These are phyloP conservation scores for Rubroboletus satanas DNA, from an alignment of 768 basidiomycete species.

Conservation along the genomic window DNA sequence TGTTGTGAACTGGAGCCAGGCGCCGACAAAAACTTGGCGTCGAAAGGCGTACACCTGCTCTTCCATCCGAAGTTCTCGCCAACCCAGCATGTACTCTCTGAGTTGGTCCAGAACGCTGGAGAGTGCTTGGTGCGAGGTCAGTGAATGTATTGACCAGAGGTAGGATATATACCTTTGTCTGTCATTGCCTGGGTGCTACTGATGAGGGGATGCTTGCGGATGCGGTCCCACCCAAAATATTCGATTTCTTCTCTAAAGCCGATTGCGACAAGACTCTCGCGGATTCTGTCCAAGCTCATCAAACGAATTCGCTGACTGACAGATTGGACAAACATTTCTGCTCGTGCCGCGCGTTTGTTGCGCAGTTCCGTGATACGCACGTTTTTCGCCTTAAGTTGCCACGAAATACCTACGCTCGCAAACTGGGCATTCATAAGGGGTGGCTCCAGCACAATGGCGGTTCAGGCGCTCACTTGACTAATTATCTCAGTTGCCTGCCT, in stretches of 20 bases:
- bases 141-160: neutral
- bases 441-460: neutral
- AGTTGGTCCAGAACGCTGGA: slow-evolving; percentile 19
- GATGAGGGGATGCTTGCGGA: slow-evolving; percentile 29
- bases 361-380: slow-evolving; percentile 19
- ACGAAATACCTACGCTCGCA: slow-evolving; percentile 22
- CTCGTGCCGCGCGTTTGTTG: slow-evolving; percentile 24
- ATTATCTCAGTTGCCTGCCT: slow-evolving; percentile 6
- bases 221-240: slow-evolving; percentile 31
- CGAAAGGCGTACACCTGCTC: slow-evolving; percentile 27
- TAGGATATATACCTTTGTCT: slow-evolving; percentile 14
- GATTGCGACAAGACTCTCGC: slow-evolving; percentile 10
- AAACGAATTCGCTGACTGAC: neutral
- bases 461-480: slow-evolving; percentile 10
- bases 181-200: slow-evolving; percentile 23
- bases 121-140: slow-evolving; percentile 18
- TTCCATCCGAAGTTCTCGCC: slow-evolving; percentile 31
- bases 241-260: slow-evolving; percentile 28
- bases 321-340: slow-evolving; percentile 21
- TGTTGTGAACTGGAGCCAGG: slow-evolving; percentile 24
- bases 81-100: slow-evolving; percentile 25
- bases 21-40: slow-evolving; percentile 24
- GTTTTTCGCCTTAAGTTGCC: slow-evolving; percentile 21
- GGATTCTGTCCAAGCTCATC: slow-evolving; percentile 18
- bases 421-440: slow-evolving; percentile 23